phyloP scores from a whole-genome alignment of 2,329 filamentous ascomycete species.

The Drechslerella coelobrocha region DNA sequence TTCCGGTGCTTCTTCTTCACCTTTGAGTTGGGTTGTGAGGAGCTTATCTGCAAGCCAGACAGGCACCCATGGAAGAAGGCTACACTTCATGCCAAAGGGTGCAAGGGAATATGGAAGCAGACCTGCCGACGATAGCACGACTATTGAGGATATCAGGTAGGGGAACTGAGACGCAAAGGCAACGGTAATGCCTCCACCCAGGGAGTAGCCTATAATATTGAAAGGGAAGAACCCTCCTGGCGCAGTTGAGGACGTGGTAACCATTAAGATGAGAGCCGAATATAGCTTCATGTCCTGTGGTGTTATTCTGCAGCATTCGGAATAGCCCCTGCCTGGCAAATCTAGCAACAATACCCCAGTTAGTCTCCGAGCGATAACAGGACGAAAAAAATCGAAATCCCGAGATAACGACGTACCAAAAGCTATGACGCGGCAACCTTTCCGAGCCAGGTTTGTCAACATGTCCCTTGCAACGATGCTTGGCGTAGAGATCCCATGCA shows the following conservation, averaged over 20 bases:
- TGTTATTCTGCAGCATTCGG: constrained; percentile 69
- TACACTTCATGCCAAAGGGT: constrained; percentile 66
- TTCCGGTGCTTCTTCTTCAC: constrained; percentile 59
- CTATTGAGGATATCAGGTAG: constrained; percentile 70
- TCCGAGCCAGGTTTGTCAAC: constrained; percentile 68
- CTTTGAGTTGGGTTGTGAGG: constrained; percentile 64
- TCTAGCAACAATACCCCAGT: constrained; percentile 60
- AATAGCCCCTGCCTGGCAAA: constrained; percentile 79
- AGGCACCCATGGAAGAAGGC: constrained; percentile 68
- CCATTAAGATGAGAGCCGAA: constrained; percentile 69
- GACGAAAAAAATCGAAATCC: not conserved
- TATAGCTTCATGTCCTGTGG: constrained; percentile 71
- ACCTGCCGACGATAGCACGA: constrained; percentile 80
- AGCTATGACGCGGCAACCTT: constrained; percentile 77
- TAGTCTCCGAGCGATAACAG: constrained; percentile 1
- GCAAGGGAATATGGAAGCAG: constrained; percentile 72
- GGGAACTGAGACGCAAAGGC: constrained; percentile 75
- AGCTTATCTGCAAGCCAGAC: constrained; percentile 63
- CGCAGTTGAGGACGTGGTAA: constrained; percentile 65
- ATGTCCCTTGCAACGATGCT: constrained; percentile 72
- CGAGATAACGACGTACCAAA: constrained; percentile 66
- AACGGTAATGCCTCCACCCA: constrained; percentile 76
- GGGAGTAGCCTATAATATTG: constrained; percentile 74
- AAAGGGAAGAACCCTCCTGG: constrained; percentile 69
- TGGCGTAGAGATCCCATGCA: constrained; percentile 84